Conservation (phyloP, 1,139 yeast genomes). For the Groenewaldozyma sp. region DNA sequence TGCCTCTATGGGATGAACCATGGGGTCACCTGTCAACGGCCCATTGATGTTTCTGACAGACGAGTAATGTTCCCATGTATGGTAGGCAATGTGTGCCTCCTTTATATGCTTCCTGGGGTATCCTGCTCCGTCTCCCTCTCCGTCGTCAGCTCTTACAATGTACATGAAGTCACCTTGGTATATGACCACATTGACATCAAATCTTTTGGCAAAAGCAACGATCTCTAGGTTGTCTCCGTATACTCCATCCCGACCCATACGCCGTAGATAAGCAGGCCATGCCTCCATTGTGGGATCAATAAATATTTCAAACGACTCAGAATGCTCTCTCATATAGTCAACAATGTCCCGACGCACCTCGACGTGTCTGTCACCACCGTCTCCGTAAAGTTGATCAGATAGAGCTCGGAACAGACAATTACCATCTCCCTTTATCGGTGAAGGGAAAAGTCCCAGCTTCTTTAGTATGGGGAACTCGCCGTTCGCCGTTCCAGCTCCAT, state of each 20-base stretch:
- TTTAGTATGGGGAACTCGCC: conserved; percentile 32
- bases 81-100: conserved; percentile 33
- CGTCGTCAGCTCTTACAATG: conserved; percentile 21
- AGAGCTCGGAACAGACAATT: conserved; percentile 36
- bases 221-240: conserved; percentile 36
- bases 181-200: conserved; percentile 26
- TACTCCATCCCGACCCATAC: conserved; percentile 33
- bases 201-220: conserved; percentile 33
- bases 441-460: conserved; percentile 30
- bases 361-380: conserved; percentile 25
- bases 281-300: conserved; percentile 20
- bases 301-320: conserved; percentile 25
- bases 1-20: conserved; percentile 19
- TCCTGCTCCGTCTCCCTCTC: conserved; percentile 4
- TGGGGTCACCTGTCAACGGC: conserved; percentile 32
- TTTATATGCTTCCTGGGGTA: conserved; percentile 3
- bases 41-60: conserved; percentile 32
- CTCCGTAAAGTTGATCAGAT: conserved; percentile 34
- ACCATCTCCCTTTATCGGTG: conserved; percentile 35
- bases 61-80: conserved; percentile 37
- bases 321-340: conserved; percentile 25
- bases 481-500: not conserved
- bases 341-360: conserved; percentile 29
- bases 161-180: conserved; percentile 32
- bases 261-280: conserved; percentile 28